A percentile compares a stretch with the other conserved stretches of the same genome.
phyloP scores from a whole-genome alignment of 257 asterid genomes.

The Fraxinus pennsylvanica region DNA sequence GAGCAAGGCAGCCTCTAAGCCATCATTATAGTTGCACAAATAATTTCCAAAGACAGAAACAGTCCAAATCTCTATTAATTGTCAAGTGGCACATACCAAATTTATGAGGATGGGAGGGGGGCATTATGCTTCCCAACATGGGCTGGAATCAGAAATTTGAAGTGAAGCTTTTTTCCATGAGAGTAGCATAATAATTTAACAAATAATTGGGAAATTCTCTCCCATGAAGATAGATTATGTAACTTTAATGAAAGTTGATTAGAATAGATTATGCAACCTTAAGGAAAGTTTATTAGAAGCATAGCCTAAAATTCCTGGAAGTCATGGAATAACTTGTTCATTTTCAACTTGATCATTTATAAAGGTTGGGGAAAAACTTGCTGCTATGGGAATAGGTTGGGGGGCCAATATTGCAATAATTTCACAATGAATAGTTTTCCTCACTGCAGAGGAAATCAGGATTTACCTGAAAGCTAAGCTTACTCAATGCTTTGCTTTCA shows the following conservation, averaged over 20 bases:
- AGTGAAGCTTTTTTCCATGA: background rate
- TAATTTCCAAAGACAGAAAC: background rate
- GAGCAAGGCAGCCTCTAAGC: background rate
- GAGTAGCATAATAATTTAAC: background rate
- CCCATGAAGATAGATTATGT: no score
- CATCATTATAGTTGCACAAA: no score
- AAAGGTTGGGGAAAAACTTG: background rate
- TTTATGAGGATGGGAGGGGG: background rate
- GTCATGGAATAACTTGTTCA: background rate
- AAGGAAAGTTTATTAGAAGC: background rate
- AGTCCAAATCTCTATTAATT: background rate
- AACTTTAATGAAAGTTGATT: no score
- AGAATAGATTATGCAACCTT: background rate
- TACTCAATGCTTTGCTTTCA: conserved; percentile 77
- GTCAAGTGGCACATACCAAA: background rate
- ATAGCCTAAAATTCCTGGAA: background rate
- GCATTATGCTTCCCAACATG: background rate
- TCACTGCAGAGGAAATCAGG: background rate
- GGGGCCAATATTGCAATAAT: background rate
- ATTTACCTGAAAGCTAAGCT: conserved; percentile 77
- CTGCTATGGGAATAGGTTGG: background rate
- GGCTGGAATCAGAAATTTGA: background rate
- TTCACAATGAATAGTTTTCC: background rate
- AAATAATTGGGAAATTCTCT: background rate
- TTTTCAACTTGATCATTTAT: no score